Evolutionary conservation across 345 rosid genomes (phyloP).

Genomic region (Acer campestre): DNA sequence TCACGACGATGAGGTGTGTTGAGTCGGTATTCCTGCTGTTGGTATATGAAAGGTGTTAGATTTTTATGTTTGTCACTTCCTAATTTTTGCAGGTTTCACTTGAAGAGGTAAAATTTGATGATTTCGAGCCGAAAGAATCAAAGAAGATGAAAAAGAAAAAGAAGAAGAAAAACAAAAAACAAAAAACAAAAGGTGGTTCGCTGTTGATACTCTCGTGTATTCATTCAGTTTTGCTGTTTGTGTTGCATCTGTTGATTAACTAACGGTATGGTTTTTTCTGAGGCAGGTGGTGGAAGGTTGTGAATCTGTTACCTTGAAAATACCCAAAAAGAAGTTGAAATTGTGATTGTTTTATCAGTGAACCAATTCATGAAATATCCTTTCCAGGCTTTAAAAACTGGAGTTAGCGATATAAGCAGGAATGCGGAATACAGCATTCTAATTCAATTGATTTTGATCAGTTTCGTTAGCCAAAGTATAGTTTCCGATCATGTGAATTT

Average conservation of each 20-base stretch:
- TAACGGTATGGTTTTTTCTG: conserved; percentile 14
- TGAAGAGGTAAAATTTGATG: conserved; percentile 41
- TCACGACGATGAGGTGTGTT: conserved; percentile 47
- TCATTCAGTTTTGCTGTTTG: conserved; percentile 20
- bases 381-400: neutral
- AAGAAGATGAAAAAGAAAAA: conserved; percentile 42
- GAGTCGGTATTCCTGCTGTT: conserved; percentile 18
- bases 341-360: conserved; percentile 1
- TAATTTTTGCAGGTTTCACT: conserved; percentile 33
- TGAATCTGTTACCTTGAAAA: conserved; percentile 29
- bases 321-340: conserved; percentile 45
- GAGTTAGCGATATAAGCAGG: neutral
- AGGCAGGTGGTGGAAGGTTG: conserved; percentile 34
- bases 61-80: conserved; percentile 22
- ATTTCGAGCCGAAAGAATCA: conserved; percentile 39
- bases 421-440: neutral
- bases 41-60: conserved; percentile 7
- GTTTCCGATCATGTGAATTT: neutral
- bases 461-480: neutral
- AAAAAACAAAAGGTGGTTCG: conserved; percentile 48
- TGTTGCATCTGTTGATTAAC: conserved; percentile 21
- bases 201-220: neutral
- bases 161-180: conserved; percentile 42
- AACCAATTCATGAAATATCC: neutral
- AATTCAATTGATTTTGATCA: neutral